phyloP scores from a whole-genome alignment of 352 stramenopile genomes.

The Saprolegnia parasitica region DNA sequence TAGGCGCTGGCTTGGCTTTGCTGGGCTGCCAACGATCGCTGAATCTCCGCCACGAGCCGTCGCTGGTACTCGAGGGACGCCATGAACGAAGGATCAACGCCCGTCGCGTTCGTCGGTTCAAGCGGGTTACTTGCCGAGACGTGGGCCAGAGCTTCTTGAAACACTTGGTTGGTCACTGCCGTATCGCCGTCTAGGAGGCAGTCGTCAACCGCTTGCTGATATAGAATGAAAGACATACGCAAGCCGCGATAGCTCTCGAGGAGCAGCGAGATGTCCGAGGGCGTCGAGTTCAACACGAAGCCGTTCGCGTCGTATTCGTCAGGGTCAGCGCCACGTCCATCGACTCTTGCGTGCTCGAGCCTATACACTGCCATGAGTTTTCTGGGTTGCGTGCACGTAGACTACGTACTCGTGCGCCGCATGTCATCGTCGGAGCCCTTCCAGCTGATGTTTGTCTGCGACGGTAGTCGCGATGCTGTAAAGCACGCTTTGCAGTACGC shows the following conservation, averaged over 20 bases:
- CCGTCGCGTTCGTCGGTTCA: not conserved
- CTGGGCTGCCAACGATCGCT: not conserved
- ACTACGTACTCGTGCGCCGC: not conserved
- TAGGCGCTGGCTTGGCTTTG: no score
- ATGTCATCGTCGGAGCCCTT: not conserved
- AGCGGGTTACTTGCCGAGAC: not conserved
- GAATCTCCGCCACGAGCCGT: not conserved
- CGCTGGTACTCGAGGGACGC: conserved; percentile 7
- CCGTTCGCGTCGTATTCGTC: not conserved
- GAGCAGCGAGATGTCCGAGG: not conserved
- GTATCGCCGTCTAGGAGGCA: not conserved
- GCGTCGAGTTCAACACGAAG: not conserved
- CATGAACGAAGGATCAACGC: not conserved
- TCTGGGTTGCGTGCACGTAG: not conserved
- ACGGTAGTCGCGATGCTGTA: not conserved
- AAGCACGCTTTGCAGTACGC: conserved; percentile 15
- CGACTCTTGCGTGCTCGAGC: conserved; percentile 2
- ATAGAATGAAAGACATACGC: not conserved
- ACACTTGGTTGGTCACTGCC: not conserved
- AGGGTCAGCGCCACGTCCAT: not conserved
- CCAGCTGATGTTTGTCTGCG: not conserved
- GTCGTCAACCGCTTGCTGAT: no score
- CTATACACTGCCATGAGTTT: not conserved
- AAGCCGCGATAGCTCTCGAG: not conserved
- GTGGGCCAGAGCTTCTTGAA: not conserved